These are phyloP conservation scores for Mercurialis annua DNA, from an alignment of 345 rosid genomes.

Conservation along the genomic window DNA sequence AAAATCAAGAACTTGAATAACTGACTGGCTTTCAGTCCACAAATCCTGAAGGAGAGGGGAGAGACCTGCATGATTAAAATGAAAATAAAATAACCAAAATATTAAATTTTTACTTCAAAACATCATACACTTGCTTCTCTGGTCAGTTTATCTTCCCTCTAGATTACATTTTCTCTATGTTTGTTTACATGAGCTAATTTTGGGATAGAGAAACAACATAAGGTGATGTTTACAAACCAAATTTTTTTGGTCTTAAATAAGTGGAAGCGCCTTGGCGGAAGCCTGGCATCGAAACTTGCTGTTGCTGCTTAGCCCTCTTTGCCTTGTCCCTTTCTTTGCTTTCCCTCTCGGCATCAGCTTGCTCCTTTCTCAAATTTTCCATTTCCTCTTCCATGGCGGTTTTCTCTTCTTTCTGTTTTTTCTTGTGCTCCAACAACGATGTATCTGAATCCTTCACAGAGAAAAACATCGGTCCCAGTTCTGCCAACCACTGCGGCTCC, in stretches of 20 bases:
- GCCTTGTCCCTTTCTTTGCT: slow-evolving; percentile 51
- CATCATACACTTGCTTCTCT: too few species aligned
- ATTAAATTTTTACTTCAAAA: too few species aligned
- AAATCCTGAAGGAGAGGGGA: too few species aligned
- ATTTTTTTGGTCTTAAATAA: slow-evolving; percentile 73
- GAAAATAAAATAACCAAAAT: too few species aligned
- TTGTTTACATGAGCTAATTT: too few species aligned
- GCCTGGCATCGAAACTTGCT: slow-evolving; percentile 70
- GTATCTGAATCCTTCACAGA: slow-evolving; percentile 90
- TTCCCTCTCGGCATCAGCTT: slow-evolving; percentile 54
- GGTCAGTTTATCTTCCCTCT: too few species aligned
- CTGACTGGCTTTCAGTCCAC: too few species aligned
- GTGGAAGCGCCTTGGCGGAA: slow-evolving; percentile 56
- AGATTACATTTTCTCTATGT: too few species aligned
- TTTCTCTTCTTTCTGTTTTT: slow-evolving; percentile 82
- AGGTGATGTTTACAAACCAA: slow-evolving; percentile 54
- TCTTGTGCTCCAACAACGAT: slow-evolving; percentile 85
- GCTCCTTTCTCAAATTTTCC: slow-evolving; percentile 78
- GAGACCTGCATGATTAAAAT: too few species aligned
- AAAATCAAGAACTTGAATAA: too few species aligned
- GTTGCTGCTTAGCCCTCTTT: slow-evolving; percentile 71
- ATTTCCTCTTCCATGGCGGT: slow-evolving; percentile 95
- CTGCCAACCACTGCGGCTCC: slow-evolving; percentile 93
- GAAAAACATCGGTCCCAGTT: slow-evolving; percentile 96
- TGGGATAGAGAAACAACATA: too few species aligned